phyloP scores from a whole-genome alignment of 108 stramenopile species.

The Nitzschia palea region DNA sequence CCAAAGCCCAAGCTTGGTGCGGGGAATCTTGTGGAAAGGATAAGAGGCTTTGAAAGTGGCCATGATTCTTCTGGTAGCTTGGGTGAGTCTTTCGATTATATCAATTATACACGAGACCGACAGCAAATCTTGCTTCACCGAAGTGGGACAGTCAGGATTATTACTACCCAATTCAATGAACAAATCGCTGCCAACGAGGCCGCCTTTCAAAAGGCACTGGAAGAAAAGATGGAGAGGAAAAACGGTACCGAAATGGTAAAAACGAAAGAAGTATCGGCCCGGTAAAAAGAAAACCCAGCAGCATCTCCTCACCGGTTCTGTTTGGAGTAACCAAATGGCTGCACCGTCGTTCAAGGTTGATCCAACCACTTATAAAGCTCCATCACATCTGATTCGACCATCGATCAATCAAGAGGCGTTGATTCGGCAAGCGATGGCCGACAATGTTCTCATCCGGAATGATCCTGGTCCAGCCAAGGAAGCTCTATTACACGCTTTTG shows the following conservation, averaged over 20 bases:
- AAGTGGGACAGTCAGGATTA: conserved; percentile 5
- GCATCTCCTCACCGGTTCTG: not conserved
- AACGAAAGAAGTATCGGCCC: not conserved
- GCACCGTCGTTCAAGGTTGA: conserved; percentile 17
- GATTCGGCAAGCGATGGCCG: conserved; percentile 11
- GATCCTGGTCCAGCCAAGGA: not conserved
- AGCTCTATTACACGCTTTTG: conserved; percentile 18
- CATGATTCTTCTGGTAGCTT: conserved; percentile 13
- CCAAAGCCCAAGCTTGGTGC: not conserved
- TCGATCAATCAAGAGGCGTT: not conserved
- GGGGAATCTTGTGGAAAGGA: not conserved
- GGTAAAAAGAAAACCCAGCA: conserved; percentile 17
- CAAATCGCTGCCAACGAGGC: conserved; percentile 20
- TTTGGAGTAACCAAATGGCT: conserved; percentile 20
- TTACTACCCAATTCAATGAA: conserved; percentile 18
- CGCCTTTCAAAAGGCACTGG: not conserved
- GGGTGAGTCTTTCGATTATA: not conserved
- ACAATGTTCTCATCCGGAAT: conserved; percentile 21
- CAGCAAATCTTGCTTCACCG: conserved; percentile 7
- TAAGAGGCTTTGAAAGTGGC: conserved; percentile 14
- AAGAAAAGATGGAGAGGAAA: conserved; percentile 12
- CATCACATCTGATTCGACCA: conserved; percentile 5
- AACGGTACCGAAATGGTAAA: conserved; percentile 15
- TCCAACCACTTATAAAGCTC: conserved; percentile 19
- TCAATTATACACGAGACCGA: not conserved